phyloP scores from a whole-genome alignment of 208 protist species.

The Trypanosoma cruzi region DNA sequence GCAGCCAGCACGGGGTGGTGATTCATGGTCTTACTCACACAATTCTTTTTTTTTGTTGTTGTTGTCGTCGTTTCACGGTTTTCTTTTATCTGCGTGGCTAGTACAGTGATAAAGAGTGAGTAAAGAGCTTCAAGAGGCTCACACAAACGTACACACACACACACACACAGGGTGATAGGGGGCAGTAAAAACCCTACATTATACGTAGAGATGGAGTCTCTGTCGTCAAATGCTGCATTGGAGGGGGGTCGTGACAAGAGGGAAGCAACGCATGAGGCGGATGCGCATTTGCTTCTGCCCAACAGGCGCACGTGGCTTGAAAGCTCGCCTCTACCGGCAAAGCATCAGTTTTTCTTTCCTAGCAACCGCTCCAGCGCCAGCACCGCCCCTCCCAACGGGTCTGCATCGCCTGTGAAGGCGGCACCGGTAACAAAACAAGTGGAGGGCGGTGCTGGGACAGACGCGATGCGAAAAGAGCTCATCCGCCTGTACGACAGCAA shows the following conservation, averaged over 20 bases:
- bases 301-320: conserved; percentile 14
- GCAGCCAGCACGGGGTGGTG: no score
- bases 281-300: not conserved
- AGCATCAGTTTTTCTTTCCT: conserved; percentile 16
- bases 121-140: no score
- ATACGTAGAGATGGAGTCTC: not conserved
- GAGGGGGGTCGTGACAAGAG: not conserved
- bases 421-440: not conserved
- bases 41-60: conserved; percentile 1
- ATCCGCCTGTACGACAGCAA: conserved; percentile 20
- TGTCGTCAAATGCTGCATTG: not conserved
- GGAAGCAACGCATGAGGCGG: not conserved
- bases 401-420: conserved; percentile 1
- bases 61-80: not conserved
- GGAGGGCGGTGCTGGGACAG: not conserved
- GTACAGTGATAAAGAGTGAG: not conserved
- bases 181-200: not conserved
- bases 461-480: conserved; percentile 19
- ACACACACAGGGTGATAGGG: no score
- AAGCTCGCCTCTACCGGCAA: not conserved
- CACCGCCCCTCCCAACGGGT: conserved; percentile 18
- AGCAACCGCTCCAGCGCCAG: conserved; percentile 27
- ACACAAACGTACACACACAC: no score
- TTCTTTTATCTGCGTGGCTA: not conserved
- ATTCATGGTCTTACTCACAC: no score